Evolutionary conservation across 352 stramenopile genomes (phyloP), one percentile per base, ranked within the genome.

Genomic region (Globisporangium carolinianum): DNA sequence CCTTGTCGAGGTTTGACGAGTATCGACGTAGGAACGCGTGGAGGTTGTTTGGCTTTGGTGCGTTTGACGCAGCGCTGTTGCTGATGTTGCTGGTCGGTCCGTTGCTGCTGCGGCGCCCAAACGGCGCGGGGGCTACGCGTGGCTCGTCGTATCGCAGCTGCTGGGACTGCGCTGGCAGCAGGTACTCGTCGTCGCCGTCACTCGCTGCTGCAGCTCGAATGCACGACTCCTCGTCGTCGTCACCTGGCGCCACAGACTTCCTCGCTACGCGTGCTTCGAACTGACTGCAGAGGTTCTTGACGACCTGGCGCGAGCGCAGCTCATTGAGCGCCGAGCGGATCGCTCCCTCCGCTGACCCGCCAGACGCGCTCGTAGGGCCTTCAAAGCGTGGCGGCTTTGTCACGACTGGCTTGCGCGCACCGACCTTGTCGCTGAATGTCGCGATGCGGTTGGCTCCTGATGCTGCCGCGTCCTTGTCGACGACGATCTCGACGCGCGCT

Each of bases 21-120:
- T 76, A 89, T 18, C 79, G 76, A 36, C 75, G 69, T 17, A 87
- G 60, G 58, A 89, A 89, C 14, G 79, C 80, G 48, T 78, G 85
- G 12, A 89, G 60, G 41, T 86, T 86, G 69, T 83, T 85, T 0
- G 75, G 74, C 51, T 76, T 77, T 2, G 58, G 51, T 15, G 55
- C 15, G 49, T 32, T 42, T 9, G 32, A 5, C 14, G 42, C 42
- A 47, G 42, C 62, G 17, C 37, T 32, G 3, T 59, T 67, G 53
- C 72, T 63, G 2, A 15, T 15, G 42, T 15, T 47, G 42, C 11
- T 47, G 6, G 42, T 17, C 7, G 42, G 11, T 24, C 24, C 24
- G 42, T 17, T 47, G 24, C 46, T 48, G 45, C 59, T 48, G 10
- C 48, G 53, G 11, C n/a, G 24, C 15, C 10, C 37, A n/a, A 57